phyloP scores from a whole-genome alignment of 1,284 basidiomycete species.

The Puccinia hordei region DNA sequence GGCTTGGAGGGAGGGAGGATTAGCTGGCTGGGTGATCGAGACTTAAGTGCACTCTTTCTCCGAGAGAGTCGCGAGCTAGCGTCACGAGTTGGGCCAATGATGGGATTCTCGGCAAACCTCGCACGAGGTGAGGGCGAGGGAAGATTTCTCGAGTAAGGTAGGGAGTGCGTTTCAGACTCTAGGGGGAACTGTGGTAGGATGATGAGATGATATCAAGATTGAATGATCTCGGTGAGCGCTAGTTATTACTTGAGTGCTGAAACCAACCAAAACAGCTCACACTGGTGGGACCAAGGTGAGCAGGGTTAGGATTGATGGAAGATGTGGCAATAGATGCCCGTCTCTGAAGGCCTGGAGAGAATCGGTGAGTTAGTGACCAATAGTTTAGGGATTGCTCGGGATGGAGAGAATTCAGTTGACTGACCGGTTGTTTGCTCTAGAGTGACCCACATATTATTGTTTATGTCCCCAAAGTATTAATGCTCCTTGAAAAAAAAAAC shows the following conservation, averaged over 20 bases:
- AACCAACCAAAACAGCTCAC: too few species aligned
- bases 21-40: constrained; percentile 14
- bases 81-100: constrained; percentile 44
- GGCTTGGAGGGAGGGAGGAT: neutral
- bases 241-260: neutral
- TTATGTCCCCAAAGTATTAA: neutral
- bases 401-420: neutral
- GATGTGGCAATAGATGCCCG: constrained; percentile 6
- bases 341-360: constrained; percentile 1
- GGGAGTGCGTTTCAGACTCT: constrained; percentile 13
- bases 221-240: too few species aligned
- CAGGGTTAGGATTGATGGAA: neutral
- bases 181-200: neutral
- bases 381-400: neutral
- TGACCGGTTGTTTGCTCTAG: constrained; percentile 35
- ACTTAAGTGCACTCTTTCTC: constrained; percentile 45
- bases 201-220: neutral
- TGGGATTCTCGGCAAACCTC: constrained; percentile 45
- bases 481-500: too few species aligned
- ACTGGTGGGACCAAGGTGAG: neutral
- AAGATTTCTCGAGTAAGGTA: neutral
- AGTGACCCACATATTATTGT: constrained; percentile 39
- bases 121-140: constrained; percentile 37
- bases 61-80: constrained; percentile 30
- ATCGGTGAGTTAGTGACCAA: neutral